Evolutionary conservation across 495 filamentous ascomycete genomes (phyloP).

Genomic region (Immersiella caudata): DNA sequence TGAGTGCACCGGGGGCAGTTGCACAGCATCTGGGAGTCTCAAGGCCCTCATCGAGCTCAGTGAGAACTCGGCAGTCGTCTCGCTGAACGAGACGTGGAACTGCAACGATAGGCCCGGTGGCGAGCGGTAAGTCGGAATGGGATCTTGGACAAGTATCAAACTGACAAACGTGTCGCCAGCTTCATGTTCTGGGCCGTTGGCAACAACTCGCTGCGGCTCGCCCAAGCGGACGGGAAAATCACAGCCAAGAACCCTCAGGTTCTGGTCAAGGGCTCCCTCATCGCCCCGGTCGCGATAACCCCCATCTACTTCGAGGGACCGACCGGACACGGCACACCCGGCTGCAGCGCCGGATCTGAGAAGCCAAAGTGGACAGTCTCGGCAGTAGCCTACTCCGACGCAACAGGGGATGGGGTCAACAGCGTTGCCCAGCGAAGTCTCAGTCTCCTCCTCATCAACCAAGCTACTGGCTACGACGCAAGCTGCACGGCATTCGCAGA

Average conservation of each 20-base stretch:
- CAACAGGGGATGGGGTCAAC: slow-evolving; percentile 24
- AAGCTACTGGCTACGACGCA: slow-evolving; percentile 32
- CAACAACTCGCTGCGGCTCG: slow-evolving; percentile 24
- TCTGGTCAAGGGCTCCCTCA: slow-evolving; percentile 24
- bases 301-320: slow-evolving; percentile 28
- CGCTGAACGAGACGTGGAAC: slow-evolving; percentile 32
- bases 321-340: slow-evolving; percentile 26
- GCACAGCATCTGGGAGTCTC: slow-evolving; percentile 8
- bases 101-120: slow-evolving; percentile 25
- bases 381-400: slow-evolving; percentile 23
- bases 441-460: slow-evolving; percentile 30
- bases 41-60: slow-evolving; percentile 14
- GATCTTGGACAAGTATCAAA: neutral
- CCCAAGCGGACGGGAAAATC: neutral
- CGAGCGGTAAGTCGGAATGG: slow-evolving; percentile 21
- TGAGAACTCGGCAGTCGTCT: slow-evolving; percentile 8
- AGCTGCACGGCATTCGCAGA: slow-evolving; percentile 27
- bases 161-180: neutral
- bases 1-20: slow-evolving; percentile 14
- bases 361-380: slow-evolving; percentile 29
- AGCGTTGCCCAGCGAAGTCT: slow-evolving; percentile 18
- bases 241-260: slow-evolving; percentile 13
- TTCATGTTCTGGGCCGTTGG: slow-evolving; percentile 30
- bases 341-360: slow-evolving; percentile 26
- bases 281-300: slow-evolving; percentile 26